Conservation (phyloP, 306 rosid genomes). For the Quercus aquifolioides region DNA sequence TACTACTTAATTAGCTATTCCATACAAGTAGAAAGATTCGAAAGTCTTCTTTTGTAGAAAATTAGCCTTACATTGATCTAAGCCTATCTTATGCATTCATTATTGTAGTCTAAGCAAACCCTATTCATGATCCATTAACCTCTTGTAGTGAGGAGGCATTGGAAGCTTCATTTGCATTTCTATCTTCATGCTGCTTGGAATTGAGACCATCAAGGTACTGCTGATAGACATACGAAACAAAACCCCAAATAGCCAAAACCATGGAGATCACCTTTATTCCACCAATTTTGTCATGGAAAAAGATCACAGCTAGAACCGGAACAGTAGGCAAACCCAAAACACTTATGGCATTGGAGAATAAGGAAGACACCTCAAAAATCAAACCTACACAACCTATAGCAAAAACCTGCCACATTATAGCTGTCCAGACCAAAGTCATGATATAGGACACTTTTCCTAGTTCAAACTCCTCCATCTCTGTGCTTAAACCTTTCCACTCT, state of each 20-base stretch:
- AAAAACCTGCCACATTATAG: conserved; percentile 33
- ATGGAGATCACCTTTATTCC: conserved; percentile 44
- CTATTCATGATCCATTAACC: background rate
- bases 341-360: conserved; percentile 51
- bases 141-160: background rate
- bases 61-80: too few relatives aligned
- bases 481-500: conserved; percentile 34
- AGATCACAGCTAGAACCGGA: conserved; percentile 43
- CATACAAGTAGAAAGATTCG: too few relatives aligned
- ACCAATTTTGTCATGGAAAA: conserved; percentile 46
- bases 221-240: conserved; percentile 50
- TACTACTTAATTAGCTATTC: too few relatives aligned
- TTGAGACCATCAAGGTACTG: conserved; percentile 31
- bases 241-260: conserved; percentile 54
- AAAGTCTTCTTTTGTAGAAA: too few relatives aligned
- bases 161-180: background rate
- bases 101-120: too few relatives aligned
- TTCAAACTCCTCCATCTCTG: conserved; percentile 36
- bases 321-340: conserved; percentile 44
- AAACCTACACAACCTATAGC: conserved; percentile 38
- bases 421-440: conserved; percentile 35
- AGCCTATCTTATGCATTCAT: too few relatives aligned
- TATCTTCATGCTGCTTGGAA: background rate
- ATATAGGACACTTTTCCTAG: conserved; percentile 37
- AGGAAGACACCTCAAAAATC: conserved; percentile 49